A percentile compares a stretch with the other conserved stretches of the same genome.
phyloP scores from a whole-genome alignment of 108 stramenopile genomes.

The Cyclotella baltica region DNA sequence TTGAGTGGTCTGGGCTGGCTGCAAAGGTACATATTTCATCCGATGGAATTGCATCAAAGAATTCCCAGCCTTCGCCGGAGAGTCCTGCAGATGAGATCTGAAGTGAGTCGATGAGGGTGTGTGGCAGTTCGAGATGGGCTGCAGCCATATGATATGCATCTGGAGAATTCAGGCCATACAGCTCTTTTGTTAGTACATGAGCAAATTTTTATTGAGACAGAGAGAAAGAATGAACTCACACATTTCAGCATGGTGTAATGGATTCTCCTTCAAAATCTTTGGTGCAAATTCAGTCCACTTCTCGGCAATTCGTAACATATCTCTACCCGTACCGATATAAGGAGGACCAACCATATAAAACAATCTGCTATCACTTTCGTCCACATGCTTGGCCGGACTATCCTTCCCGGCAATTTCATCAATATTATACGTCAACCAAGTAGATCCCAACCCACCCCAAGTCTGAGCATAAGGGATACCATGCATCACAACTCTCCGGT shows the following conservation, averaged over 20 bases:
- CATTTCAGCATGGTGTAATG: slow-evolving; percentile 74
- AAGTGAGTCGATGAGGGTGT: slow-evolving; percentile 64
- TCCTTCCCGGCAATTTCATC: slow-evolving; percentile 65
- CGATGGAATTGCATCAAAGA: slow-evolving; percentile 50
- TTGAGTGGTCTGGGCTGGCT: slow-evolving; percentile 26
- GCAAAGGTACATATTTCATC: slow-evolving; percentile 50
- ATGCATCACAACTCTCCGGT: slow-evolving; percentile 64
- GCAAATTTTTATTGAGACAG: neutral
- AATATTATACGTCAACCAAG: slow-evolving; percentile 78
- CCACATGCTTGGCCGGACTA: slow-evolving; percentile 60
- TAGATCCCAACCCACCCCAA: slow-evolving; percentile 79
- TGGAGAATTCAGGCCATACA: neutral
- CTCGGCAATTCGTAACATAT: slow-evolving; percentile 73
- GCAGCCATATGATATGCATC: slow-evolving; percentile 82
- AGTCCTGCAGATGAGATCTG: slow-evolving; percentile 62
- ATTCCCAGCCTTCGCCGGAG: slow-evolving; percentile 69
- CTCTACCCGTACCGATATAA: slow-evolving; percentile 81
- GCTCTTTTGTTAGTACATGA: slow-evolving; percentile 17
- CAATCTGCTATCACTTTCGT: slow-evolving; percentile 45
- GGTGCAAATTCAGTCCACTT: slow-evolving; percentile 82
- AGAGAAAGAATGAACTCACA: slow-evolving; percentile 13
- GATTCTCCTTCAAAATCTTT: slow-evolving; percentile 67
- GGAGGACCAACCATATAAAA: slow-evolving; percentile 91
- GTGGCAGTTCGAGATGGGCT: slow-evolving; percentile 72
- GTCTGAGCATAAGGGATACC: slow-evolving; percentile 88